These are phyloP conservation scores for Pseudoneurospora amorphoporcata DNA, from an alignment of 495 filamentous ascomycete genomes.

Conservation along the genomic window DNA sequence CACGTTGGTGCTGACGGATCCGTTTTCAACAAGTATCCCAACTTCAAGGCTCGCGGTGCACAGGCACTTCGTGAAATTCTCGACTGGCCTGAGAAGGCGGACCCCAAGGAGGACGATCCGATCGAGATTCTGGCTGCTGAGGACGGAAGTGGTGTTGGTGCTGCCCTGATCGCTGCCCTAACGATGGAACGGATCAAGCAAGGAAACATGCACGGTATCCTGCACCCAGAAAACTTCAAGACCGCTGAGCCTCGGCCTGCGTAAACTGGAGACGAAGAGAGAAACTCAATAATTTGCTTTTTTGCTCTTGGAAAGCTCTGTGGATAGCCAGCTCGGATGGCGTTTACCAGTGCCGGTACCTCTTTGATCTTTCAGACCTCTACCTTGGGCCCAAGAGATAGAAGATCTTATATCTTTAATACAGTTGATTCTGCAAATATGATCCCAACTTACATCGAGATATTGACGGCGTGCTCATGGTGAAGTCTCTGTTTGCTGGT, in stretches of 20 bases:
- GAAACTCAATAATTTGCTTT: neutral
- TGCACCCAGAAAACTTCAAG: conserved; percentile 54
- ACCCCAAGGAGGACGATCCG: conserved; percentile 60
- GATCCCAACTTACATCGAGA: neutral
- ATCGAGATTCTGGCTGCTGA: conserved; percentile 80
- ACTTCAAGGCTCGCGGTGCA: conserved; percentile 88
- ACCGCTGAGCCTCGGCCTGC: neutral
- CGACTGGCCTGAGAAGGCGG: conserved; percentile 66
- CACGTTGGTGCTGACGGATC: conserved; percentile 94
- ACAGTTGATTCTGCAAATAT: neutral
- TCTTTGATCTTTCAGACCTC: neutral
- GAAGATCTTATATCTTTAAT: neutral
- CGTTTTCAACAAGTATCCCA: conserved; percentile 97
- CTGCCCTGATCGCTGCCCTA: conserved; percentile 85
- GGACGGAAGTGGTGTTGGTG: conserved; percentile 93
- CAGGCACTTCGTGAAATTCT: conserved; percentile 86
- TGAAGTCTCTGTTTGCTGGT: neutral
- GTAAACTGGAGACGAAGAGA: neutral
- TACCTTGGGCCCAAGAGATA: neutral
- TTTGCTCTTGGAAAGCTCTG: neutral
- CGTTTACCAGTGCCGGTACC: neutral
- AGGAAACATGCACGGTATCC: conserved; percentile 70
- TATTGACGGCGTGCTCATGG: neutral
- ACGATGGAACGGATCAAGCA: conserved; percentile 76
- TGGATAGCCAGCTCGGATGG: neutral